Evolutionary conservation across 306 rosid species (phyloP).

Genomic region (Styphnolobium japonicum): DNA sequence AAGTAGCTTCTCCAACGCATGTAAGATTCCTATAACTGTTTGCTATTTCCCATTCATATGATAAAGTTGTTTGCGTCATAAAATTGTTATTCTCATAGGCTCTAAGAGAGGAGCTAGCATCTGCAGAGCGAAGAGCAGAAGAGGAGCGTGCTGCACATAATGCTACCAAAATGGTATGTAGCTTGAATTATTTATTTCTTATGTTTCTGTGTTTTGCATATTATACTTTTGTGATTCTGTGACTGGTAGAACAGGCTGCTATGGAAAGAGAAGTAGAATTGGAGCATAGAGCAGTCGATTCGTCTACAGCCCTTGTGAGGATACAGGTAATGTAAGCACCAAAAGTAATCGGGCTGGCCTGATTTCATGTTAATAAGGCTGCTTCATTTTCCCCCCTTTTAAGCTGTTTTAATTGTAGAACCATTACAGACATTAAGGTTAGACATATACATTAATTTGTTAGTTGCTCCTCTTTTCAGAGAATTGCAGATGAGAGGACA

Average conservation of each 20-base stretch:
- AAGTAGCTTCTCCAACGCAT: constrained; percentile 31
- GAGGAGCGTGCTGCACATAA: constrained; percentile 92
- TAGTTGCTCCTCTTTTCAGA: constrained; percentile 44
- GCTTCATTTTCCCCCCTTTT: background rate
- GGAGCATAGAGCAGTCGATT: constrained; percentile 94
- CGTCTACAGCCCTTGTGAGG: constrained; percentile 93
- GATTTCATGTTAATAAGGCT: constrained; percentile 6
- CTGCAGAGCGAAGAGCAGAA: constrained; percentile 95
- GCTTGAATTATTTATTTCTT: constrained; percentile 11
- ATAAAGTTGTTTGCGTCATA: constrained; percentile 13
- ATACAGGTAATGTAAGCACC: constrained; percentile 77
- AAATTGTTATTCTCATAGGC: constrained; percentile 49
- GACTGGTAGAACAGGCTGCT: constrained; percentile 64
- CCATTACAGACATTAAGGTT: background rate
- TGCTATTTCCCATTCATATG: constrained; percentile 7
- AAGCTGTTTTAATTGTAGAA: background rate
- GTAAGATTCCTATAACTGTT: constrained; percentile 13
- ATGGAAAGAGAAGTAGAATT: constrained; percentile 98
- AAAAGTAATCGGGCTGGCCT: no score
- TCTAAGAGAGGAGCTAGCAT: constrained; percentile 86
- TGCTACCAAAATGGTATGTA: constrained; percentile 84
- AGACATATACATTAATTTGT: constrained; percentile 24
- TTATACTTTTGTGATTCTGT: constrained; percentile 24
- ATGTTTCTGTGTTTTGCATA: constrained; percentile 10
- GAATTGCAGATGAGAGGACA: constrained; percentile 90